These are phyloP conservation scores for Epichloe baconii DNA, from an alignment of 2,329 filamentous ascomycete species.

Conservation along the genomic window DNA sequence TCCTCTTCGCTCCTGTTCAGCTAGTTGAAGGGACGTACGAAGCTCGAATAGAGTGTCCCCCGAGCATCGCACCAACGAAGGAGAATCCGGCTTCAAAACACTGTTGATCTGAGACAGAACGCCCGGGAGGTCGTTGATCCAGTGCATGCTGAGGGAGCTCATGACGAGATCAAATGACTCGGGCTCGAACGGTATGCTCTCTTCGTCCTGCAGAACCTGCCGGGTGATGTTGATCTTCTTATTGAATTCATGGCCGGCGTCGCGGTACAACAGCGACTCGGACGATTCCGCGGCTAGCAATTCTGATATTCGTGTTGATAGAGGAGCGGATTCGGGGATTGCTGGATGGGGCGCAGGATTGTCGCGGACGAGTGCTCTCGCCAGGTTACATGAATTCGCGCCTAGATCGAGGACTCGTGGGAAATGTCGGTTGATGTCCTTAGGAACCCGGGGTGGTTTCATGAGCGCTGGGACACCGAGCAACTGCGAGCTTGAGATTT, in stretches of 20 bases:
- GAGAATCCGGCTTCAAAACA: constrained; percentile 76
- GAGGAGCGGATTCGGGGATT: constrained; percentile 47
- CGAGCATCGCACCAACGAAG: constrained; percentile 92
- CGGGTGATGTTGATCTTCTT: constrained; percentile 57
- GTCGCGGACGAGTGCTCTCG: constrained; percentile 60
- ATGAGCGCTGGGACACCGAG: background rate
- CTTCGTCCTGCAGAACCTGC: constrained; percentile 60
- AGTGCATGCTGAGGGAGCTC: constrained; percentile 82
- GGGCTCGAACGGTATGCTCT: constrained; percentile 61
- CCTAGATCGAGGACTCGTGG: constrained; percentile 79
- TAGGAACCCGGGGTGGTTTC: background rate
- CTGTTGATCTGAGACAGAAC: constrained; percentile 74
- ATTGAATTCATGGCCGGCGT: constrained; percentile 64
- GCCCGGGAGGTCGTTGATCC: constrained; percentile 92
- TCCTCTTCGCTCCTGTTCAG: constrained; percentile 80
- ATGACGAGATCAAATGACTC: constrained; percentile 80
- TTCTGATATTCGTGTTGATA: constrained; percentile 57
- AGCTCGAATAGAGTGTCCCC: constrained; percentile 86
- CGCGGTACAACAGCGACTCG: constrained; percentile 62
- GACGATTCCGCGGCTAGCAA: constrained; percentile 78
- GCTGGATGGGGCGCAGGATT: constrained; percentile 49
- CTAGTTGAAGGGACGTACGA: constrained; percentile 82
- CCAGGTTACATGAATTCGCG: constrained; percentile 91
- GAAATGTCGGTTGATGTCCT: constrained; percentile 90
- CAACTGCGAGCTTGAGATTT: too few species aligned